A percentile compares a stretch with the other conserved stretches of the same genome.
phyloP scores from a whole-genome alignment of 352 stramenopile genomes.

The Poterioochromonas sp. region DNA sequence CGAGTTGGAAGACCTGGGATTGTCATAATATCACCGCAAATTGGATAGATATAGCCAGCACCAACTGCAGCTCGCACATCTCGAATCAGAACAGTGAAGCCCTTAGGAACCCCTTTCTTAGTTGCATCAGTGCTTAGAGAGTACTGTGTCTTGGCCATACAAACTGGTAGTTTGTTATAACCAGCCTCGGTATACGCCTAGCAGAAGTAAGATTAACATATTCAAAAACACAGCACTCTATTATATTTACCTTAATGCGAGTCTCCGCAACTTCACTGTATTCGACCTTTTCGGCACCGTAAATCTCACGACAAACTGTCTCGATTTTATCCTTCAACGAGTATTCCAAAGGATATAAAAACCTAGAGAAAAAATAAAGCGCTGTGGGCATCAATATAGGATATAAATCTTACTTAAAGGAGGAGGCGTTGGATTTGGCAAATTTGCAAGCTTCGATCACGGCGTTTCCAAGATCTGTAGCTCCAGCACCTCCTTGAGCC shows the following conservation, averaged over 20 bases:
- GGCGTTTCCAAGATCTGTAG: constrained; percentile 75
- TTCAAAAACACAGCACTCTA: neutral
- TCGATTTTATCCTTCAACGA: constrained; percentile 89
- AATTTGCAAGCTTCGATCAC: constrained; percentile 75
- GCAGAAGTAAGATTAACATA: neutral
- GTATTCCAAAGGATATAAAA: constrained; percentile 81
- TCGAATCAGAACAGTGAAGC: constrained; percentile 81
- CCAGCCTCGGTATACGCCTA: constrained; percentile 66
- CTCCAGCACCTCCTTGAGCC: constrained; percentile 84
- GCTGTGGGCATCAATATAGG: no score
- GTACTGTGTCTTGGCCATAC: constrained; percentile 98
- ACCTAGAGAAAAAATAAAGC: constrained; percentile 39
- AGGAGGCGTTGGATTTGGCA: constrained; percentile 52
- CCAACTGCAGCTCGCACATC: constrained; percentile 88
- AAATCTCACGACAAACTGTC: constrained; percentile 87
- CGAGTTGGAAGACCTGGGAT: constrained; percentile 94
- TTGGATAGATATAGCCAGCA: constrained; percentile 82
- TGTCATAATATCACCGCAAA: constrained; percentile 96
- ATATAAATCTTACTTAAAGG: constrained; percentile 62
- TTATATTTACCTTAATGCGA: constrained; percentile 59
- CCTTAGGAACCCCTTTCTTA: constrained; percentile 81
- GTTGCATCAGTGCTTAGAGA: constrained; percentile 85
- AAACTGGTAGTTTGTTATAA: constrained; percentile 76
- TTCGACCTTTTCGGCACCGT: constrained; percentile 84
- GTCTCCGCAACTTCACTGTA: constrained; percentile 83